phyloP scores from a whole-genome alignment of 345 rosid species.

The Fremontodendron californicum region DNA sequence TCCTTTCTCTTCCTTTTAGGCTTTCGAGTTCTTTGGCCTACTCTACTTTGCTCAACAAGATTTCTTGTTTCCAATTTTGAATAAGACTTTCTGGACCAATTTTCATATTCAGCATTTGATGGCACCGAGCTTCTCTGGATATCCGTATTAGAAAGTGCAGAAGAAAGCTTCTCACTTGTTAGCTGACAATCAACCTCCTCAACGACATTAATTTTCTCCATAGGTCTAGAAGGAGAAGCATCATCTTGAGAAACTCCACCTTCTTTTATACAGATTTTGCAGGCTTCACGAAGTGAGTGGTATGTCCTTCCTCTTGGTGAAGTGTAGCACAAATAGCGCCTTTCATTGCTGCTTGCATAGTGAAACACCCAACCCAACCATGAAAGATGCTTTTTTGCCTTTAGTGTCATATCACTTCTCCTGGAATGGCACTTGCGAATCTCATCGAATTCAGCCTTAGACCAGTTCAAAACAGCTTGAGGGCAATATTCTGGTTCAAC shows the following conservation, averaged over 20 bases:
- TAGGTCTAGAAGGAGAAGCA: constrained; percentile 10
- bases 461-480: constrained; percentile 44
- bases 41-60: not conserved
- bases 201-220: not conserved
- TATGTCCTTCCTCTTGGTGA: constrained; percentile 40
- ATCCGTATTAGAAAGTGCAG: not conserved
- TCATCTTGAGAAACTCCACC: constrained; percentile 7
- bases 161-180: constrained; percentile 7
- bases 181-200: constrained; percentile 13
- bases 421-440: not conserved
- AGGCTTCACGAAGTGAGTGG: constrained; percentile 44
- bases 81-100: constrained; percentile 8
- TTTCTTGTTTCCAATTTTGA: not conserved
- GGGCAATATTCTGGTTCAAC: constrained; percentile 40
- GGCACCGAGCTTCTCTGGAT: constrained; percentile 12
- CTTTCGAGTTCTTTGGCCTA: constrained; percentile 20
- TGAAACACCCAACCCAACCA: constrained; percentile 46
- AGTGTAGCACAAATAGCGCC: constrained; percentile 21
- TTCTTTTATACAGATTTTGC: constrained; percentile 28
- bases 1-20: constrained; percentile 27
- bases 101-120: constrained; percentile 3
- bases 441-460: constrained; percentile 7
- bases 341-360: constrained; percentile 2
- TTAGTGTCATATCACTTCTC: constrained; percentile 16
- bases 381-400: constrained; percentile 46